Base-by-base conservation (phyloP, 306 rosid genomes). In the Acacia acuminata region DNA sequence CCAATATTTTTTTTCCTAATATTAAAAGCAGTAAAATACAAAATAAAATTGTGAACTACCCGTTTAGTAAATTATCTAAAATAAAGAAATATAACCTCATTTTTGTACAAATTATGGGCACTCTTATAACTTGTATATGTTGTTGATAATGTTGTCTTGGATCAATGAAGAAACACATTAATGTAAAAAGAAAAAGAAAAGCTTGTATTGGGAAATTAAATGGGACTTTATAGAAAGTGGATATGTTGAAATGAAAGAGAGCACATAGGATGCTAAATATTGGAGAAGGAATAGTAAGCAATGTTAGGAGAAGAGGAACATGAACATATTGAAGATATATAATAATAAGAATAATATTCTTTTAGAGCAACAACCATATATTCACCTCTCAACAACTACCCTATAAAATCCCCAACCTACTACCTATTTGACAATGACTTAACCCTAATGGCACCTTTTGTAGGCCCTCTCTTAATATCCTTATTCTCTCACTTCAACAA, bases 371-470 rank as follows among this genome's bases (percentile, higher is more conserved):
- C 75, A 48, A 44, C 75, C 75, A 43, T 53, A 43, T 30, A 30
- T 71, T 50, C 14, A n/a, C 69, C 38, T 13, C 40, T 63, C 40
- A 63, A 27, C 74, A 20, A 71, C 75, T 43, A 12, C 4, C 55
- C 55, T 44, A 71, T 43, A 4, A 3, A n/a, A 38, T 38, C 22
- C 25, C 53, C 74, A 5, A 40, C 32, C 66, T 10, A 10, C 66
- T 60, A 60, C 7, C 66, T 60, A 22, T 60, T 60, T 63, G 51
- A 70, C 53, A 42, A 70, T 70, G 53, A 70, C 53, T 70, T 70
- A 3, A 20, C 53, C 74, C 74, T 20, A n/a, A 20, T 47, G 42
- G 42, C 34, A 56, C 25, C 65, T 3, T 60, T 60, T 20, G 66
- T 60, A 4, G 66, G 66, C 32, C 66, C 66, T 22, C 16, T 60